These are phyloP conservation scores for Ramichloridium luteum DNA, from an alignment of 2,329 filamentous ascomycete species.

Conservation along the genomic window DNA sequence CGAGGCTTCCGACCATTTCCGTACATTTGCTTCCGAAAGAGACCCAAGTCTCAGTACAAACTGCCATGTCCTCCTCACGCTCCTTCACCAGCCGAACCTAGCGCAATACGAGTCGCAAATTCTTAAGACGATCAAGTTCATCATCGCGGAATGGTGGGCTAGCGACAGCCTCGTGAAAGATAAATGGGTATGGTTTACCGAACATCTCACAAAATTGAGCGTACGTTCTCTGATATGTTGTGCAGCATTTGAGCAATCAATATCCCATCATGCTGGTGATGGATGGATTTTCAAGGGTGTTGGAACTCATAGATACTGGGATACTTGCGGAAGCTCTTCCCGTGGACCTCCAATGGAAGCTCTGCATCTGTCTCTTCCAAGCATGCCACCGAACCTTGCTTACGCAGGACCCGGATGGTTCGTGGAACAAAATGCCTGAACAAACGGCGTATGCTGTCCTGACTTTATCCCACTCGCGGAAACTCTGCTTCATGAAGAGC, in stretches of 20 bases:
- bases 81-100: not conserved
- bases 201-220: not conserved
- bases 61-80: slow-evolving; percentile 1
- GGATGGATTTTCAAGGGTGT: not conserved
- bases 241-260: slow-evolving; percentile 1
- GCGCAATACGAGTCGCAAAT: not conserved
- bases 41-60: slow-evolving; percentile 1
- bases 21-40: slow-evolving; percentile 1
- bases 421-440: not conserved
- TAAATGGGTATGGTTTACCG: slow-evolving; percentile 2
- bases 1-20: not conserved
- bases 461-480: not conserved
- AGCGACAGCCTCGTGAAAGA: not conserved
- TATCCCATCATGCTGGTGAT: slow-evolving; percentile 1
- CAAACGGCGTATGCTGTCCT: slow-evolving; percentile 1
- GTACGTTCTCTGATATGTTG: not conserved
- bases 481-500: not conserved
- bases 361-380: slow-evolving; percentile 1
- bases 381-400: not conserved
- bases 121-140: not conserved
- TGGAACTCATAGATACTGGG: not conserved
- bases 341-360: not conserved
- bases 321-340: not conserved
- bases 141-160: not conserved
- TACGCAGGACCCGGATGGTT: not conserved